phyloP scores from a whole-genome alignment of 148 eudicot genomes.

The Simmondsia chinensis region DNA sequence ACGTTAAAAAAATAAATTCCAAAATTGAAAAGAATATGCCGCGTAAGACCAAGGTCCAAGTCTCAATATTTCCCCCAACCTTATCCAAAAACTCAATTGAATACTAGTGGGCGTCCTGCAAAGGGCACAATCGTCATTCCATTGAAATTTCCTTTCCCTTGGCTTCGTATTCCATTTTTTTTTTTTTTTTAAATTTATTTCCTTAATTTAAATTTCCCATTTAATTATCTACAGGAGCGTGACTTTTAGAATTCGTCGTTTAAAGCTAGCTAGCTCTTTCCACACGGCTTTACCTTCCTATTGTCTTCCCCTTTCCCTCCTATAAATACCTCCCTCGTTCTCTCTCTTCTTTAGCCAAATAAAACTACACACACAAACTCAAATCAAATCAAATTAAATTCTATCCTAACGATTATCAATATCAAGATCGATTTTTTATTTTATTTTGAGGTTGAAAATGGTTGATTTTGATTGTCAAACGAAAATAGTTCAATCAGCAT shows the following conservation, averaged over 20 bases:
- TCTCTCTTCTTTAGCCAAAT: too few relatives aligned
- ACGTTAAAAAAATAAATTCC: not conserved
- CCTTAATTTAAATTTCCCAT: too few relatives aligned
- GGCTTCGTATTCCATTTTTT: not conserved
- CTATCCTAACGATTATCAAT: slow-evolving; percentile 6
- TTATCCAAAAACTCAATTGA: slow-evolving; percentile 8
- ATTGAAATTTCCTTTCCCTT: not conserved
- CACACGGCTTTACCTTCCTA: slow-evolving; percentile 11
- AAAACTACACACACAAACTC: not conserved
- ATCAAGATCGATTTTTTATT: not conserved
- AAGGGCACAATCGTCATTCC: not conserved
- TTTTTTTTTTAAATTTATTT: not conserved
- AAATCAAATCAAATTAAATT: not conserved
- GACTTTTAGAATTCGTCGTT: not conserved
- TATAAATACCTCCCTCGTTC: slow-evolving; percentile 3
- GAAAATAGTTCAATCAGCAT: slow-evolving; percentile 30
- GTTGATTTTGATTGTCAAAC: slow-evolving; percentile 58
- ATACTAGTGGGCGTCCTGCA: not conserved
- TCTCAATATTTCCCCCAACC: slow-evolving; percentile 5
- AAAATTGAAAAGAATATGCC: slow-evolving; percentile 6
- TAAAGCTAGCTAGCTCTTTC: slow-evolving; percentile 2
- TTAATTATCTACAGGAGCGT: too few relatives aligned
- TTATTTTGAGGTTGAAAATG: slow-evolving; percentile 21
- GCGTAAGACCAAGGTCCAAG: slow-evolving; percentile 13
- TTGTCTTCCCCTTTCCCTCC: not conserved